Evolutionary conservation across 176 grass and related monocot genomes (phyloP), one percentile per base, ranked within the genome.

Genomic region (Paspalum vaginatum): DNA sequence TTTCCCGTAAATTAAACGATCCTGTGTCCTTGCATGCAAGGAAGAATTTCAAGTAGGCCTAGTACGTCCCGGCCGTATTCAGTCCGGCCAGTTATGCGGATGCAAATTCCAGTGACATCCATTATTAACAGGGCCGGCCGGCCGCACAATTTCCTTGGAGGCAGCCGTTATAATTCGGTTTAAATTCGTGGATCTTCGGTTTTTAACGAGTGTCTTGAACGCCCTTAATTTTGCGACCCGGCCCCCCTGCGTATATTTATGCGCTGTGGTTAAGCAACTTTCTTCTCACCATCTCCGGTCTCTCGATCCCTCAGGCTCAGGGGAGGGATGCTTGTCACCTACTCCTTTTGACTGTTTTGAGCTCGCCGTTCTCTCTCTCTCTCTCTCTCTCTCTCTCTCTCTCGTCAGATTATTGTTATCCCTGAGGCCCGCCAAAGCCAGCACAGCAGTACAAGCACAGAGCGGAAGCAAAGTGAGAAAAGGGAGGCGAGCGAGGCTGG

Each of bases 291-390:
- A 56, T 59, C 65, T 47, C 68, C 48, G 9, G 38, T 50, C 72
- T 48, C 20, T n/a, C n/a, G n/a, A n/a, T n/a, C n/a, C n/a, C n/a
- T n/a, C n/a, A n/a, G n/a, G n/a, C n/a, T n/a, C n/a, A n/a, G n/a
- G n/a, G n/a, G n/a, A n/a, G n/a, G n/a, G n/a, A n/a, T n/a, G 32
- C 32, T 32, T 96, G 90, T 92, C 70, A 90, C 85, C 85, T 92
- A 96, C 93, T 90, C 90, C 87, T 95, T 83, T 84, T n/a, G n/a
- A n/a, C n/a, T n/a, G n/a, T n/a, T n/a, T n/a, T 81, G 65, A 87
- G 58, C 74, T 76, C 82, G 56, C 83, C 82, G 68, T 73, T 72
- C 75, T 22, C 62, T 51, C 52, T 54, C 32, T 54, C 81, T 83
- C 53, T 78, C 50, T 61, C 74, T 52, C 75, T 65, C 42, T 72